Evolutionary conservation across 139 green algal genomes (phyloP), one percentile per base, ranked within the genome.

Genomic region (Spirogloea muscicola): DNA sequence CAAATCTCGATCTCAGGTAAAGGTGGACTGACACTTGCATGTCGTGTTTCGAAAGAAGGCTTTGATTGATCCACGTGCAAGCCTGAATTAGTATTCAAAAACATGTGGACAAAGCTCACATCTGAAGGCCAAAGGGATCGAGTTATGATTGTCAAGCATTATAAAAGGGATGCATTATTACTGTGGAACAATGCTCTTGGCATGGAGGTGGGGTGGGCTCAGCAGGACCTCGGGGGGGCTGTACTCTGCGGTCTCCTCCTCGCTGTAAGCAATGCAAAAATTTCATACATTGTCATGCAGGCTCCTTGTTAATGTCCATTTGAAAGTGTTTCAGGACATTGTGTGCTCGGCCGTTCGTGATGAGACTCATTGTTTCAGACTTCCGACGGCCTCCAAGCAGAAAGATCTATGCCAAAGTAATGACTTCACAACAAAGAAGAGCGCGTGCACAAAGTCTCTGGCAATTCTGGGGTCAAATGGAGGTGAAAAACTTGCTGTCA

Each of bases 141-240:
- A 7, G 31, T 33, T 6, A 31, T 39, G 6, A 7, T 33, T 7
- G 31, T 33, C 52, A 31, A 7, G 52, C 9, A 31, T 21, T 21
- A 31, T n/a, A 55, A 21, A 21, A 21, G n/a, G n/a, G n/a, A 55
- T n/a, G n/a, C 21, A 55, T n/a, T 21, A 55, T n/a, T 55, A 55
- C 46, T 21, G 21, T 55, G 21, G 21, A 31, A 21, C 21, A 55
- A 55, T 10, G 36, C 10, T 13, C 10, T 10, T 13, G 29, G 10
- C 10, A 10, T 10, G 10, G 55, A 16, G 55, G 29, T 16, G 55
- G 10, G 55, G 10, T 64, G 10, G 10, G 55, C 10, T 36, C n/a
- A 68, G 59, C 10, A 68, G 59, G 5, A 7, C 4, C 59, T 68
- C 59, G 37, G 59, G 59, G 9, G 59, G 59, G 5, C 33, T 5